Evolutionary conservation across 306 rosid genomes (phyloP).

Genomic region (Oxytropis ochrocephala): DNA sequence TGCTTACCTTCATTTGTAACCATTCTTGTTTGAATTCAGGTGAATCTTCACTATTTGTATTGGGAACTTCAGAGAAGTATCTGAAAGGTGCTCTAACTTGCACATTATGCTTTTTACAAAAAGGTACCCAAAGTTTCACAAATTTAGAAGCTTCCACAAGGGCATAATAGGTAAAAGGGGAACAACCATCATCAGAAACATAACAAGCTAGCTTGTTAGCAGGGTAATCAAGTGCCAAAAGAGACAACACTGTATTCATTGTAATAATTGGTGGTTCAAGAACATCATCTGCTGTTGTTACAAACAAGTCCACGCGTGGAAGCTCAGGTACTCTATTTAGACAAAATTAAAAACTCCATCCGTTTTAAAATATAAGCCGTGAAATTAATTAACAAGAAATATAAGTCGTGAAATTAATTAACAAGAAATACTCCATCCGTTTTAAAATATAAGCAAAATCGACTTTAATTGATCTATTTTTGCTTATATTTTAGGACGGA

Average conservation of each 20-base stretch:
- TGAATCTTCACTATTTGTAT: background rate
- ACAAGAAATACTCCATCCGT: no score
- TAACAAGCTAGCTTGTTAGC: slow-evolving; percentile 61
- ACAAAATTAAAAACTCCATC: background rate
- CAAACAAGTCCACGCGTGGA: slow-evolving; percentile 56
- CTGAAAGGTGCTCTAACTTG: slow-evolving; percentile 59
- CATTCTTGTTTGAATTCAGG: slow-evolving; percentile 35
- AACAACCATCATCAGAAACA: slow-evolving; percentile 67
- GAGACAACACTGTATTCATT: slow-evolving; percentile 60
- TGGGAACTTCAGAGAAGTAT: slow-evolving; percentile 25
- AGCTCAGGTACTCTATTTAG: slow-evolving; percentile 39
- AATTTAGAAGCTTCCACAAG: slow-evolving; percentile 53
- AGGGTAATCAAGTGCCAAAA: slow-evolving; percentile 60
- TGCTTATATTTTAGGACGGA: no score
- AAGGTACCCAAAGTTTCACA: slow-evolving; percentile 57
- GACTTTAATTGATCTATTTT: no score
- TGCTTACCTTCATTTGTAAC: slow-evolving; percentile 44
- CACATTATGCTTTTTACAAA: slow-evolving; percentile 43
- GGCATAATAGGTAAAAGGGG: slow-evolving; percentile 44
- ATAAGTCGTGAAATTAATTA: background rate
- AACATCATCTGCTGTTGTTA: slow-evolving; percentile 59
- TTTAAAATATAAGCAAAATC: no score
- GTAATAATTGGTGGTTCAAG: slow-evolving; percentile 60
- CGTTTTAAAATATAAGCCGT: no score
- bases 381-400: no score